phyloP scores from a whole-genome alignment of 768 basidiomycete species.

The Chalciporus pseudorubinellus region DNA sequence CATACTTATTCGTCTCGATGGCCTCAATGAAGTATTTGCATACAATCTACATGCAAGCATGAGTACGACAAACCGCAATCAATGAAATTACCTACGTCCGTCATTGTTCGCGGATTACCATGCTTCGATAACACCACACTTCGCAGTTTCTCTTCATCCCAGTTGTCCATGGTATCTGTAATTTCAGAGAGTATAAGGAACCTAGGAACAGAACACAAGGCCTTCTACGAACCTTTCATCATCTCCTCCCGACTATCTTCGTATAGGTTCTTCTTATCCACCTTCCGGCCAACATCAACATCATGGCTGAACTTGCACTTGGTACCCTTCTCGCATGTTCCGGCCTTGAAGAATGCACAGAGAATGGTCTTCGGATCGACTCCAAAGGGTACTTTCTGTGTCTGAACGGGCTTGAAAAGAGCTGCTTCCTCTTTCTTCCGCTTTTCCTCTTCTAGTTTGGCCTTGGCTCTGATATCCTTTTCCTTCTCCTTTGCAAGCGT shows the following conservation, averaged over 20 bases:
- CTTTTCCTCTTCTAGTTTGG: conserved; percentile 78
- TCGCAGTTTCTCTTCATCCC: conserved; percentile 93
- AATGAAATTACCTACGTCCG: conserved; percentile 59
- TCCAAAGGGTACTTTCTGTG: conserved; percentile 89
- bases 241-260: conserved; percentile 85
- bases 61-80: conserved; percentile 4
- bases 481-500: conserved; percentile 83
- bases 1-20: conserved; percentile 83
- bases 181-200: conserved; percentile 1
- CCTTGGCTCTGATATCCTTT: conserved; percentile 72
- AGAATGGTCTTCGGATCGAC: conserved; percentile 95
- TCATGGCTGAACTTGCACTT: conserved; percentile 99
- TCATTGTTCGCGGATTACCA: conserved; percentile 89
- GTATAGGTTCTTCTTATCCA: conserved; percentile 95
- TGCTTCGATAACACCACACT: conserved; percentile 84
- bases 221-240: conserved; percentile 51
- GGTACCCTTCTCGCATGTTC: conserved; percentile 87
- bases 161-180: conserved; percentile 93
- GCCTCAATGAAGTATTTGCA: conserved; percentile 98
- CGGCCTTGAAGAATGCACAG: conserved; percentile 90
- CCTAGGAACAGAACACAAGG: not conserved
- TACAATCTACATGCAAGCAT: conserved; percentile 64
- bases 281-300: conserved; percentile 82
- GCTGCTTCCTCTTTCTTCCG: conserved; percentile 82
- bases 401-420: conserved; percentile 74